phyloP scores from a whole-genome alignment of 202 grass and related monocot species.

The Schoenoplectus tabernaemontani region DNA sequence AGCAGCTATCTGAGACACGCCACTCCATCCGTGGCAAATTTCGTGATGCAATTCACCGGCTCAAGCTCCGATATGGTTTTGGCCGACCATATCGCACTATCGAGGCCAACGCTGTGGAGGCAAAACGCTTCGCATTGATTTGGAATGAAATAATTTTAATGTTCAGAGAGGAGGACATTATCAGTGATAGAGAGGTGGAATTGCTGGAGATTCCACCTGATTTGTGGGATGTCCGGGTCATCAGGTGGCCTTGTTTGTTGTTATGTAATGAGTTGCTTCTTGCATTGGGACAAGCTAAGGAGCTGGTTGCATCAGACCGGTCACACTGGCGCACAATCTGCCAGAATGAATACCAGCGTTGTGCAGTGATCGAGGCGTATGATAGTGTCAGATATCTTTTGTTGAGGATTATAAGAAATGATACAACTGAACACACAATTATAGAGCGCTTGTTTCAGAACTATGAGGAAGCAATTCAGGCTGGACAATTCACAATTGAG shows the following conservation, averaged over 20 bases:
- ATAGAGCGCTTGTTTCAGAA: conserved; percentile 43
- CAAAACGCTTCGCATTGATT: conserved; percentile 76
- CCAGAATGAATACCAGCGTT: conserved; percentile 71
- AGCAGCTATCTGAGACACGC: conserved; percentile 27
- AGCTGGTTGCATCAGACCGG: conserved; percentile 49
- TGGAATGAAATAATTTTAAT: conserved; percentile 94
- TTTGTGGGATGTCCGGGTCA: conserved; percentile 72
- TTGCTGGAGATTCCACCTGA: conserved; percentile 80
- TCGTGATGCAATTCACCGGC: conserved; percentile 63
- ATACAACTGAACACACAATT: conserved; percentile 53
- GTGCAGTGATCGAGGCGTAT: conserved; percentile 87
- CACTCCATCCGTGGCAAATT: conserved; percentile 48
- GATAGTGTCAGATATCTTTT: conserved; percentile 66
- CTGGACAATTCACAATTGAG: conserved; percentile 39
- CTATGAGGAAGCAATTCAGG: conserved; percentile 43
- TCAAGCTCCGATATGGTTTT: conserved; percentile 85
- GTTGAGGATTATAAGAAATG: conserved; percentile 49
- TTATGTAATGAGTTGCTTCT: conserved; percentile 83
- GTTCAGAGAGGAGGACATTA: conserved; percentile 91
- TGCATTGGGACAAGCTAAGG: conserved; percentile 74
- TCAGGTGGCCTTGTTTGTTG: conserved; percentile 86
- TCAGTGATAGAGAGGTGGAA: conserved; percentile 80
- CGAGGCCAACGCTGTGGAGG: conserved; percentile 58
- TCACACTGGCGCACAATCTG: conserved; percentile 59
- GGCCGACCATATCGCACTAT: conserved; percentile 90